Conservation (phyloP, 2,329 filamentous ascomycete species). For the Trichoderma atroviride region DNA sequence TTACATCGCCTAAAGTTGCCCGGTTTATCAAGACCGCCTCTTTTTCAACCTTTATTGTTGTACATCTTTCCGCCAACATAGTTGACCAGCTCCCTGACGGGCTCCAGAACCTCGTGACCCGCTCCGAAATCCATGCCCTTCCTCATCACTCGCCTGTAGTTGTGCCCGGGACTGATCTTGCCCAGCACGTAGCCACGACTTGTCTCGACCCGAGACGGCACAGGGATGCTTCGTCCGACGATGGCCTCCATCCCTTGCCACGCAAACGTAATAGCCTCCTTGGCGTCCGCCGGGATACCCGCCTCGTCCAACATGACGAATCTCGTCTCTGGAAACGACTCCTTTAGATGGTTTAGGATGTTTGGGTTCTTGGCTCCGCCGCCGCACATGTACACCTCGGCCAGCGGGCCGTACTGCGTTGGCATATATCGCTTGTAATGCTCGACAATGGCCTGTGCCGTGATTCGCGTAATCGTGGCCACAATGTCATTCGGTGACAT, state of each 20-base stretch:
- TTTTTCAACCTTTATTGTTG: conserved; percentile 42
- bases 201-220: conserved; percentile 57
- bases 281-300: conserved; percentile 58
- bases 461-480: conserved; percentile 62
- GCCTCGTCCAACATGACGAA: conserved; percentile 61
- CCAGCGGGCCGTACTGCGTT: conserved; percentile 41
- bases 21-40: neutral
- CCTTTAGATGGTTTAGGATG: conserved; percentile 56
- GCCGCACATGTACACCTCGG: conserved; percentile 64
- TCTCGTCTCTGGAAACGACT: conserved; percentile 49
- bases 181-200: conserved; percentile 55
- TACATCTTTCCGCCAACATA: conserved; percentile 52
- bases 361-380: conserved; percentile 61
- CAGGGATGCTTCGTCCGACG: conserved; percentile 56
- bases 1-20: neutral
- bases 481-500: conserved; percentile 56
- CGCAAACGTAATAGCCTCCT: conserved; percentile 59
- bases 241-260: conserved; percentile 64
- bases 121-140: conserved; percentile 56
- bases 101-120: conserved; percentile 45
- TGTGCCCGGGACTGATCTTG: conserved; percentile 56
- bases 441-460: conserved; percentile 58
- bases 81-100: conserved; percentile 55
- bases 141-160: conserved; percentile 56
- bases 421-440: conserved; percentile 53